These are phyloP conservation scores for Globisporangium nagaii DNA, from an alignment of 352 stramenopile genomes.

Conservation along the genomic window DNA sequence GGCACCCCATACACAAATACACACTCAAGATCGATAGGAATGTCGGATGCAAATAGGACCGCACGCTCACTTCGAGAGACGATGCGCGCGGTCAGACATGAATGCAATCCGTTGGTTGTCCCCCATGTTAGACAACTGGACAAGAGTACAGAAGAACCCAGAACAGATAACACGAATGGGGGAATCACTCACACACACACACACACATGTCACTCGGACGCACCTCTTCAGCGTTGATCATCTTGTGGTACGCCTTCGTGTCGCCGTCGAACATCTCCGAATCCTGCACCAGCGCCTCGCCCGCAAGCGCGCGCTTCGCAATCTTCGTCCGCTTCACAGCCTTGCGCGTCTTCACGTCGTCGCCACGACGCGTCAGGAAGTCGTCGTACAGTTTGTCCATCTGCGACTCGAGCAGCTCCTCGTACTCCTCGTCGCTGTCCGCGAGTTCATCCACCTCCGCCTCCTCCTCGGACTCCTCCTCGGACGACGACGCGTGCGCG, in stretches of 20 bases:
- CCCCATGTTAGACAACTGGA: constrained; percentile 91
- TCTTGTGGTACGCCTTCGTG: constrained; percentile 73
- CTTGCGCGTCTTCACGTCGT: constrained; percentile 79
- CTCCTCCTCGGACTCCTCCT: constrained; percentile 31
- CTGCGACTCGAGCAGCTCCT: constrained; percentile 68
- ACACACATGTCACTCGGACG: constrained; percentile 23
- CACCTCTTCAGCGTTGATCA: constrained; percentile 87
- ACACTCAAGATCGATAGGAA: constrained; percentile 6
- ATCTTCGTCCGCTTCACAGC: constrained; percentile 84
- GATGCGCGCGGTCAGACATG: constrained; percentile 73
- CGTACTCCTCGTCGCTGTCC: constrained; percentile 76
- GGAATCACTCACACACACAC: constrained; percentile 22
- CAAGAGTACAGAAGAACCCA: constrained; percentile 82
- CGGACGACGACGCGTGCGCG: constrained; percentile 35
- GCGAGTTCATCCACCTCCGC: constrained; percentile 30
- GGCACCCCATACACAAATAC: background rate
- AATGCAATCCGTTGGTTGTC: constrained; percentile 64
- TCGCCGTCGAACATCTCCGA: constrained; percentile 81
- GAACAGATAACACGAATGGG: constrained; percentile 92
- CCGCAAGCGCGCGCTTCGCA: constrained; percentile 75
- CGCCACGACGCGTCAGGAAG: constrained; percentile 68
- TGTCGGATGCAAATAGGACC: constrained; percentile 84
- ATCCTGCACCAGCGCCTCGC: constrained; percentile 73
- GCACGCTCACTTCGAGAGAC: constrained; percentile 24
- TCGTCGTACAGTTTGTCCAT: constrained; percentile 87